Conservation (phyloP, 2,329 filamentous ascomycete species). For the Ceratocystis destructans region DNA sequence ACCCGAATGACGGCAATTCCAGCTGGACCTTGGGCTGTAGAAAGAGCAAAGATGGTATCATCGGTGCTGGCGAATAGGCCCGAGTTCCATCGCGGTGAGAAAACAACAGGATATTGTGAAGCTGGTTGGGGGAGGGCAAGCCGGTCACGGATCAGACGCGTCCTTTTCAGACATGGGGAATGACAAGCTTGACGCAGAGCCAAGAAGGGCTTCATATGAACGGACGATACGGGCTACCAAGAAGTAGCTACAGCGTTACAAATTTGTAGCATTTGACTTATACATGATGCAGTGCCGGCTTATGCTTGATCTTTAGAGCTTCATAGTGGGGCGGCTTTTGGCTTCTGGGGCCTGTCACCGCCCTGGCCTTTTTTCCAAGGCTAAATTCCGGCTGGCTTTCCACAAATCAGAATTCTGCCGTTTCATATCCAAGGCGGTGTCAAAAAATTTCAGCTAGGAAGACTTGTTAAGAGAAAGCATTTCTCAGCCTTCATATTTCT, state of each 20-base stretch:
- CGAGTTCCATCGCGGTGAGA: slow-evolving; percentile 8
- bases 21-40: slow-evolving; percentile 69
- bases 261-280: not conserved
- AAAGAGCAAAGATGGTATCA: slow-evolving; percentile 82
- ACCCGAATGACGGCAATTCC: slow-evolving; percentile 84
- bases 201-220: not conserved
- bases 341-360: not conserved
- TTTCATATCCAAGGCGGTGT: slow-evolving; percentile 17
- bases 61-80: slow-evolving; percentile 21
- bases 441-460: slow-evolving; percentile 19
- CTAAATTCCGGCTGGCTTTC: slow-evolving; percentile 12
- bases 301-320: not conserved
- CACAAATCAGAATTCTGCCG: slow-evolving; percentile 16
- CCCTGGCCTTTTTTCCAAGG: slow-evolving; percentile 9
- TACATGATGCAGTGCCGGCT: not conserved
- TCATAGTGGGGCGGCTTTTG: slow-evolving; percentile 10
- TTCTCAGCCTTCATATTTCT: slow-evolving; percentile 8
- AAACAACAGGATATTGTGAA: not conserved
- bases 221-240: not conserved
- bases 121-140: not conserved
- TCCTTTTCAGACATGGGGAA: not conserved
- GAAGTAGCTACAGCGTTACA: not conserved
- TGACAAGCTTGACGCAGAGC: not conserved
- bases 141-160: not conserved
- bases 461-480: not conserved